These are phyloP conservation scores for Apodospora peruviana DNA, from an alignment of 495 filamentous ascomycete genomes.

Conservation along the genomic window DNA sequence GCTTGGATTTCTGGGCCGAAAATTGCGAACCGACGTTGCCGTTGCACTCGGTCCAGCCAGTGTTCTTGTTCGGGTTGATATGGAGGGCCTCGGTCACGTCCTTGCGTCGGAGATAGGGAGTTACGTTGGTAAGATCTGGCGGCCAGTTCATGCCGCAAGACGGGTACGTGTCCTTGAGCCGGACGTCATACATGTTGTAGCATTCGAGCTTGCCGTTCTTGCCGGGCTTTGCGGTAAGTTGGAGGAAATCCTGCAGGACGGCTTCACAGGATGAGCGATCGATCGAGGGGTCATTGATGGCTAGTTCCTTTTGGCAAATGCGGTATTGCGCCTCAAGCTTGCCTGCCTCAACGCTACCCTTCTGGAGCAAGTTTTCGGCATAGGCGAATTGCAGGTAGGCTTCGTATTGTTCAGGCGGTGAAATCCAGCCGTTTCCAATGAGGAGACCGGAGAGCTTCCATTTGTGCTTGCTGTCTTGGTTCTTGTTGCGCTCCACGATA, in stretches of 20 bases:
- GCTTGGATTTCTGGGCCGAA: conserved; percentile 58
- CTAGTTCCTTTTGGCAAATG: conserved; percentile 58
- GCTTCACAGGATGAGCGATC: conserved; percentile 64
- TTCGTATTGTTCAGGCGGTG: conserved; percentile 83
- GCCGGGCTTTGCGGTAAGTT: conserved; percentile 44
- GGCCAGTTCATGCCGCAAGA: conserved; percentile 97
- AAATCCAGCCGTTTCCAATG: conserved; percentile 97
- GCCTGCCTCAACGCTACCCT: conserved; percentile 57
- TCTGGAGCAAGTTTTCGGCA: conserved; percentile 62
- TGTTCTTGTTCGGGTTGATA: conserved; percentile 70
- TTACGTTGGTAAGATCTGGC: conserved; percentile 68
- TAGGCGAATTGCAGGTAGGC: conserved; percentile 77
- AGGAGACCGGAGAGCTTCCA: conserved; percentile 88
- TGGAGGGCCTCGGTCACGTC: conserved; percentile 79
- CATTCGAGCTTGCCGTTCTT: conserved; percentile 51
- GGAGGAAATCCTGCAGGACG: conserved; percentile 65
- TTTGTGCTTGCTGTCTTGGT: conserved; percentile 24
- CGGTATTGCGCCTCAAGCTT: conserved; percentile 46
- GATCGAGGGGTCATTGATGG: conserved; percentile 58
- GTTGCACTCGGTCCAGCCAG: conserved; percentile 89
- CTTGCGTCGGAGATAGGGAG: conserved; percentile 75
- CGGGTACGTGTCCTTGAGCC: conserved; percentile 64
- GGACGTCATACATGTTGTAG: conserved; percentile 92
- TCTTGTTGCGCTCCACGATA: conserved; percentile 77
- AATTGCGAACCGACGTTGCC: conserved; percentile 70